These are phyloP conservation scores for Exophiala oligosperma DNA, from an alignment of 2,329 filamentous ascomycete genomes.

Conservation along the genomic window DNA sequence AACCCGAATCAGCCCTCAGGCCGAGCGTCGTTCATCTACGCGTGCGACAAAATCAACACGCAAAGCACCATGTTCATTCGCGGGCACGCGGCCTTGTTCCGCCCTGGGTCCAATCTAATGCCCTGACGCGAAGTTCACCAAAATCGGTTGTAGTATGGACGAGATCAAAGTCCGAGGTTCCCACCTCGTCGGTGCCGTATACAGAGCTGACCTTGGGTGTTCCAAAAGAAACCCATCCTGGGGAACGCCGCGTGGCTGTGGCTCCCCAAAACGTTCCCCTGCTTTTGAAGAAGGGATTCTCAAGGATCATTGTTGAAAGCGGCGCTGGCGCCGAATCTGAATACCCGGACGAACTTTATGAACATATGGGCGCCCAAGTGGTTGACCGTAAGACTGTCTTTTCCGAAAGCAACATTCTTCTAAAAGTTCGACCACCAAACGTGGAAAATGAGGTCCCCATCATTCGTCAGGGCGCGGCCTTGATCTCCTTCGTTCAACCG, in stretches of 20 bases:
- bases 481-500: constrained; percentile 83
- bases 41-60: constrained; percentile 11
- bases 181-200: constrained; percentile 55
- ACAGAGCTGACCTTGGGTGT: constrained; percentile 73
- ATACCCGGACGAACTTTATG: constrained; percentile 75
- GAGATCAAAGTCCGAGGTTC: constrained; percentile 20
- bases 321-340: constrained; percentile 77
- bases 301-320: constrained; percentile 72
- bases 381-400: constrained; percentile 71
- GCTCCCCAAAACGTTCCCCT: constrained; percentile 81
- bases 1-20: constrained; percentile 8
- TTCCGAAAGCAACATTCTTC: constrained; percentile 72
- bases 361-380: constrained; percentile 73
- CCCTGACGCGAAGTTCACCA: constrained; percentile 12
- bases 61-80: constrained; percentile 14
- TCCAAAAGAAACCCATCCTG: constrained; percentile 73
- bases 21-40: constrained; percentile 9
- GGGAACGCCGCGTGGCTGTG: constrained; percentile 80
- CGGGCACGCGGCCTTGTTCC: constrained; percentile 15
- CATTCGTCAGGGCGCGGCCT: constrained; percentile 67
- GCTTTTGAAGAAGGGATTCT: constrained; percentile 82
- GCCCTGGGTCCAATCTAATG: constrained; percentile 7
- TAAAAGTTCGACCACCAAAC: constrained; percentile 79
- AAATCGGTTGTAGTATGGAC: constrained; percentile 18
- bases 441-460: constrained; percentile 65